Conservation (phyloP, 768 basidiomycete species). For the Trametes gibbosa region DNA sequence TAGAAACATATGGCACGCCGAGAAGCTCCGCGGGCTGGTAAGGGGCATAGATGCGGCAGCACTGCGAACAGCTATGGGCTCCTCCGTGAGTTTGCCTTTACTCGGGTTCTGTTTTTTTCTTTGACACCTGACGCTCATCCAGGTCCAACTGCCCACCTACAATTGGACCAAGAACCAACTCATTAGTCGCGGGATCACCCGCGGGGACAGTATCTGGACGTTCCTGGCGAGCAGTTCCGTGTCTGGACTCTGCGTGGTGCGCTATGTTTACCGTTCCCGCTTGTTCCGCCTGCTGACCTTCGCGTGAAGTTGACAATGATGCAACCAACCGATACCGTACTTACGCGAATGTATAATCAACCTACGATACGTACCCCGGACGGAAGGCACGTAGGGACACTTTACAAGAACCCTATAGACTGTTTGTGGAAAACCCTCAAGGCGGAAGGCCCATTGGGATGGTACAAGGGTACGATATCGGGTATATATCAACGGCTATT, state of each 20-base stretch:
- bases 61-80: conserved; percentile 92
- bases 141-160: conserved; percentile 95
- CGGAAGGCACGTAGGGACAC: conserved; percentile 67
- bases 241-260: conserved; percentile 88
- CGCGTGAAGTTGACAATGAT: conserved; percentile 71
- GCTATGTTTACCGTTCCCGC: conserved; percentile 29
- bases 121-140: background rate
- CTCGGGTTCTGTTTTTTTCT: background rate
- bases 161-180: conserved; percentile 88
- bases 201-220: conserved; percentile 79
- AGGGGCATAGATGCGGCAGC: conserved; percentile 94
- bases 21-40: conserved; percentile 75
- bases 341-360: conserved; percentile 97
- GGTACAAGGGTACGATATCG: conserved; percentile 78
- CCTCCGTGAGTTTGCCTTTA: conserved; percentile 50
- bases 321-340: conserved; percentile 91
- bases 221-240: conserved; percentile 86
- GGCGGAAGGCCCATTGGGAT: conserved; percentile 86
- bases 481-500: no score
- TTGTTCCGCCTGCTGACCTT: conserved; percentile 5
- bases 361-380: conserved; percentile 70
- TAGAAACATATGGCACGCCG: conserved; percentile 70
- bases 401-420: conserved; percentile 92
- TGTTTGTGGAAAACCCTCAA: conserved; percentile 96
- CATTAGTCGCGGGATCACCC: conserved; percentile 61